Evolutionary conservation across 805 yeast genomes (phyloP), one percentile per base, ranked within the genome.

Genomic region (Ogataea haglerorum): DNA sequence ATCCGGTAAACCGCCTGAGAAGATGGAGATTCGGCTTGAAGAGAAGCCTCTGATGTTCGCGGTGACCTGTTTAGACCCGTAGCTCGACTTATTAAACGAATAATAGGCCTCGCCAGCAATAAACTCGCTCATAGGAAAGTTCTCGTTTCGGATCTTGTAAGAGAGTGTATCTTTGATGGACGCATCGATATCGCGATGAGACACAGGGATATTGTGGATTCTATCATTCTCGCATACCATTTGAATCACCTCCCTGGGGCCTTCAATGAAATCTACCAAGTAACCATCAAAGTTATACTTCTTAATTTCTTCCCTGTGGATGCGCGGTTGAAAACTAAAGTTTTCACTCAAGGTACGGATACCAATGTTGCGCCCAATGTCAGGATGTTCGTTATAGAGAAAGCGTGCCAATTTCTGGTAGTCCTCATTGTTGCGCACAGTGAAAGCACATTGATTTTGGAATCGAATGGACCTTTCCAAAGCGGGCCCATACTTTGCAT

Each of bases 281-380:
- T 77, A 86, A 1, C 95, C 93, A 40, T 85, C 95, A 59, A 93
- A 89, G 0, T 96, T 96, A 16, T 67, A 60, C 0, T 42, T 25
- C 21, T 47, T 53, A 2, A 88, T 51, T 10, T 33, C 44, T 3
- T 43, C 47, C 12, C 42, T 27, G 2, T 48, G 30, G 21, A 52
- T 30, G 23, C 36, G 32, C 14, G 49, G 51, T 12, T 40, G 31
- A 5, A 38, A 29, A 10, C 40, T 39, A 19, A 43, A 42, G 36
- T 36, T 41, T 10, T 33, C 41, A 23, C 43, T 58, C 42, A 45
- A 54, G 1, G 78, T 73, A 70, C 88, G 77, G 37, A 82, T 69
- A 10, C 86, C 75, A 5, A 80, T 77, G 43, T 75, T 74, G 5
- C 45, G 38, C 13, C 60, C 60, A 37, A 49, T 49, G 17, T 53